Base-by-base conservation (phyloP, 2,329 filamentous ascomycete genomes). In the Byssochlamys sp. region DNA sequence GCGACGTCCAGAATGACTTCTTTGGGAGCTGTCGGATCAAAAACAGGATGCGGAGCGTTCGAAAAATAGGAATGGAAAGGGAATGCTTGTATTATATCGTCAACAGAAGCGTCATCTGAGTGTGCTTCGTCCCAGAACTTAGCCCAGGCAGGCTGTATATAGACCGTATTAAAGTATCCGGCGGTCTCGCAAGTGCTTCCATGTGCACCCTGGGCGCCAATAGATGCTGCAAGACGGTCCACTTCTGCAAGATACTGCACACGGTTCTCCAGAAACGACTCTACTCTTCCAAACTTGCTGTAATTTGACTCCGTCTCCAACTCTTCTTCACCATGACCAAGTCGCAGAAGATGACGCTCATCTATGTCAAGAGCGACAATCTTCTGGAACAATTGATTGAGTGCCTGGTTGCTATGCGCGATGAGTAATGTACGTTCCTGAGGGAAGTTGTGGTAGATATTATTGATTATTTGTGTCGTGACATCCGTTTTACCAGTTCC, bases 401-500 rank as follows among this genome's bases (percentile, higher is more conserved):
- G 79, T 1, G 94, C 95, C 72, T 99, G 95, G 69, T 99, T 99
- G 74, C 92, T 97, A 72, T 99, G 94, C 3, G 94, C 94, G 62
- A 99, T 85, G 48, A 99, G 83, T 19, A 99, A 78, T 0, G 94
- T 99, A 65, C 90, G 88, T 72, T 99, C 91, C 62, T 87, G 81
- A 6, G 94, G 91, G 70, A 96, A 99, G 74, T 97, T 96, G 78
- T 97, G 92, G 70, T 99, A 99, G 65, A 99, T 88, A 72, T 97
- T 96, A 77, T 90, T 96, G 75, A 99, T 99, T 70, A 97, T 95
- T 73, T 99, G 94, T 3, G 92, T 96, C 53, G 91, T 91, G 55
- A 99, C 94, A 73, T 99, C 94, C n/a, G 94, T 99, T 78, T 99
- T 99, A 61, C 95, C 94, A 5, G 94, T 99, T 56, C 94, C 94